Evolutionary conservation across 495 filamentous ascomycete species (phyloP).

Genomic region (Annulohypoxylon stygium): DNA sequence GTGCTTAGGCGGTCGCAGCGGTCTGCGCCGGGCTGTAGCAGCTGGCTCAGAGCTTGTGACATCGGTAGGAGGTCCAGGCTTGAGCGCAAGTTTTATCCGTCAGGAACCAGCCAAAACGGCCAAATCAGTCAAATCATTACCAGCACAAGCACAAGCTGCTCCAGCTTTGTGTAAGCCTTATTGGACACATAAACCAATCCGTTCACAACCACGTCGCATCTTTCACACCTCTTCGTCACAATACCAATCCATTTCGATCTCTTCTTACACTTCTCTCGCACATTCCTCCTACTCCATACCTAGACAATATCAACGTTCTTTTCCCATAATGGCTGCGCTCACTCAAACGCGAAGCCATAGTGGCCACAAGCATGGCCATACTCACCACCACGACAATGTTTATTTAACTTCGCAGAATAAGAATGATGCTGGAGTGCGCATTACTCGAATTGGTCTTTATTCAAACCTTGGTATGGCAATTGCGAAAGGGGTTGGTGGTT

Average conservation of each 20-base stretch:
- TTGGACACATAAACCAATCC: slow-evolving; percentile 56
- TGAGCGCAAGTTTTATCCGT: slow-evolving; percentile 35
- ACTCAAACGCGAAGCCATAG: slow-evolving; percentile 61
- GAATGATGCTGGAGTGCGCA: slow-evolving; percentile 92
- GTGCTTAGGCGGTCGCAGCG: slow-evolving; percentile 44
- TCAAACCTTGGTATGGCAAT: slow-evolving; percentile 96
- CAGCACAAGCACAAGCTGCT: neutral
- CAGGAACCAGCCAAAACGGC: neutral
- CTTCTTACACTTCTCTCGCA: slow-evolving; percentile 18
- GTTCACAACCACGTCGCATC: slow-evolving; percentile 46
- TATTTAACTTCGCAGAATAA: slow-evolving; percentile 91
- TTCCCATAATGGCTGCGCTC: slow-evolving; percentile 46
- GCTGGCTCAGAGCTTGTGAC: slow-evolving; percentile 42
- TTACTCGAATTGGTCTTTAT: slow-evolving; percentile 90
- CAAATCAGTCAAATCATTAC: too few relatives aligned
- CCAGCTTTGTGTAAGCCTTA: slow-evolving; percentile 39
- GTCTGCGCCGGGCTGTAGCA: slow-evolving; percentile 50
- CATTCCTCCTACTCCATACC: slow-evolving; percentile 27
- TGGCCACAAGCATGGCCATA: slow-evolving; percentile 66
- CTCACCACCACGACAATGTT: slow-evolving; percentile 83
- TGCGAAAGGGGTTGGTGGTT: slow-evolving; percentile 91
- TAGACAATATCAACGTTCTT: slow-evolving; percentile 31
- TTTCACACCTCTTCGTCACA: slow-evolving; percentile 50
- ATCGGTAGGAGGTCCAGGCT: slow-evolving; percentile 1
- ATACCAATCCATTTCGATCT: slow-evolving; percentile 6